Evolutionary conservation across 768 basidiomycete species (phyloP).

Genomic region (Xanthoconium stramineum): DNA sequence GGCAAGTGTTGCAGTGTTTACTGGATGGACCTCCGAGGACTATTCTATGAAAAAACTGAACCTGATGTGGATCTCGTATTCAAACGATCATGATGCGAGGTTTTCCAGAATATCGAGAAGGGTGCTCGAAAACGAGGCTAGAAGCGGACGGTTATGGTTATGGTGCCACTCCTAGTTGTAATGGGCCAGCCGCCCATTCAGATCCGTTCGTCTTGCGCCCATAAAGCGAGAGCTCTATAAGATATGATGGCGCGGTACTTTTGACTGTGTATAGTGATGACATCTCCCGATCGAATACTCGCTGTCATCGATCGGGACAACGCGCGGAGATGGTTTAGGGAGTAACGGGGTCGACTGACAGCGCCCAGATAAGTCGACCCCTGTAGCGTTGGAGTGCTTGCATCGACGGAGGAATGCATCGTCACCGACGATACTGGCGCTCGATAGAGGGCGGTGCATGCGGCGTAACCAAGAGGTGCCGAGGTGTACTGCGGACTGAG

Average conservation of each 20-base stretch:
- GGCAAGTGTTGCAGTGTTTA: slow-evolving; percentile 3
- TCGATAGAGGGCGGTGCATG: not conserved
- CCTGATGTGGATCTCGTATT: slow-evolving; percentile 12
- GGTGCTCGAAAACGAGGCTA: slow-evolving; percentile 2
- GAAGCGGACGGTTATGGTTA: not conserved
- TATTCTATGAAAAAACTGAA: slow-evolving; percentile 13
- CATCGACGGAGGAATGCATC: not conserved
- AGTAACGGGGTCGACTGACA: not conserved
- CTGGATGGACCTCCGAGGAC: slow-evolving; percentile 30
- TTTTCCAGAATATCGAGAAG: slow-evolving; percentile 17
- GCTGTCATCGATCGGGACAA: slow-evolving; percentile 17
- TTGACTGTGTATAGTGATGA: slow-evolving; percentile 13
- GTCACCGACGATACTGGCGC: not conserved
- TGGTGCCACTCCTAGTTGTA: not conserved
- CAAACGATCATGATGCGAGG: not conserved
- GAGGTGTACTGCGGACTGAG: not conserved
- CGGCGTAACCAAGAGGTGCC: not conserved
- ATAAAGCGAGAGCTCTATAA: not conserved
- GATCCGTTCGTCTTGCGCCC: not conserved
- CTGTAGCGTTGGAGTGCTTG: not conserved
- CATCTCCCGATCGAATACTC: slow-evolving; percentile 20
- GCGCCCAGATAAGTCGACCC: not conserved
- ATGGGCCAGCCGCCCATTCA: not conserved
- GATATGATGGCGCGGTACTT: not conserved
- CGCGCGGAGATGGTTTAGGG: slow-evolving; percentile 19